These are phyloP conservation scores for Penicillium sp. DNA, from an alignment of 2,329 filamentous ascomycete species.

Conservation along the genomic window DNA sequence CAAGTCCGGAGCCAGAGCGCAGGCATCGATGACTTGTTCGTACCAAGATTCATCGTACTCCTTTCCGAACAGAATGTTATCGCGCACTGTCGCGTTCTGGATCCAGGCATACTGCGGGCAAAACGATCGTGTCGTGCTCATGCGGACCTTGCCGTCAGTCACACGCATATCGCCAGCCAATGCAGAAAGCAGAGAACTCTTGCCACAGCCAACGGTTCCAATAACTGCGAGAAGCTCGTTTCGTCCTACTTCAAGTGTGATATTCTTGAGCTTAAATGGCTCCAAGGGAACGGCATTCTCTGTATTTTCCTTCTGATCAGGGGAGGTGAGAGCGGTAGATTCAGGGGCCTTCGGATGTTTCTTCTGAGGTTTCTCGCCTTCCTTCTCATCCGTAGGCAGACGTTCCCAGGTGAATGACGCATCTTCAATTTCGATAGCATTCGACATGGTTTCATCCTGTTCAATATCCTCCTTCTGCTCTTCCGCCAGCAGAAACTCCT, in stretches of 20 bases:
- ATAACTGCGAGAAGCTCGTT: constrained; percentile 64
- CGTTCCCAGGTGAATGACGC: constrained; percentile 71
- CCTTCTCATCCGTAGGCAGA: constrained; percentile 25
- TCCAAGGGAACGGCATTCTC: constrained; percentile 29
- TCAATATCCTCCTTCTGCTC: constrained; percentile 74
- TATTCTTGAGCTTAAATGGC: constrained; percentile 45
- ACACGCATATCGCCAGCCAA: constrained; percentile 85
- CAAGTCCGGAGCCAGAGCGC: constrained; percentile 79
- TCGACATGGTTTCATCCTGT: constrained; percentile 54
- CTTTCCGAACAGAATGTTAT: constrained; percentile 92
- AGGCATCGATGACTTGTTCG: constrained; percentile 78
- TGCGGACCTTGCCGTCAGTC: constrained; percentile 73
- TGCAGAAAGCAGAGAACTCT: constrained; percentile 84
- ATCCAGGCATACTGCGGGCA: constrained; percentile 99
- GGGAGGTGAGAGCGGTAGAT: constrained; percentile 26
- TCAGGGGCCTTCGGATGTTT: constrained; percentile 43
- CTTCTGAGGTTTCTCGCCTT: constrained; percentile 23
- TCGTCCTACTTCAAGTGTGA: constrained; percentile 39
- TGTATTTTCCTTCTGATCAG: constrained; percentile 17
- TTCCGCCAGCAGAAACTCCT: constrained; percentile 85
- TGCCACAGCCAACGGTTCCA: constrained; percentile 71
- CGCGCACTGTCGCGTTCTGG: constrained; percentile 81
- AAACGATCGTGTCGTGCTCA: constrained; percentile 80
- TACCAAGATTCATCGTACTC: constrained; percentile 77
- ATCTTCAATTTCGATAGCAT: constrained; percentile 67